A percentile compares a stretch with the other conserved stretches of the same genome.
These are phyloP conservation scores for Suillus discolor DNA, from an alignment of 768 basidiomycete genomes.

Conservation along the genomic window DNA sequence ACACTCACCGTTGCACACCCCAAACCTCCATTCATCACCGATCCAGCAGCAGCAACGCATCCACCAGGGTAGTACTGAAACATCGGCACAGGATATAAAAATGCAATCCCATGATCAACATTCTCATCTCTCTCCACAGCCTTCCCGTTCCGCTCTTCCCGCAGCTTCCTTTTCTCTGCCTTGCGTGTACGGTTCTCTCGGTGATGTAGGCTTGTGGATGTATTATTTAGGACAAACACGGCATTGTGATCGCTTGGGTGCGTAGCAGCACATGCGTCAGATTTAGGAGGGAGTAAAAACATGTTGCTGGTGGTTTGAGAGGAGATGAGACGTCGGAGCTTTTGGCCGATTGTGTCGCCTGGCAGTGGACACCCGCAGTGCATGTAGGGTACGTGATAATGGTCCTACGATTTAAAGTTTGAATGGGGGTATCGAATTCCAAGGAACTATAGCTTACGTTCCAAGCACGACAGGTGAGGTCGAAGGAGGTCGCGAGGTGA, in stretches of 20 bases:
- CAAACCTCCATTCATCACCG: conserved; percentile 5
- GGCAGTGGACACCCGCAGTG: conserved; percentile 61
- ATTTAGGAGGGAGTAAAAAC: conserved; percentile 35
- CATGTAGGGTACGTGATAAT: conserved; percentile 55
- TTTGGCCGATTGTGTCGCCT: conserved; percentile 47
- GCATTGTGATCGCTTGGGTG: conserved; percentile 59
- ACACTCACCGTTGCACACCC: conserved; percentile 11
- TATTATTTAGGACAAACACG: conserved; percentile 37
- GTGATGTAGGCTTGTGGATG: conserved; percentile 20
- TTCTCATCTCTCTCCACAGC: conserved; percentile 8
- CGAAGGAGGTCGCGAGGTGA: conserved; percentile 47
- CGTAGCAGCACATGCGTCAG: conserved; percentile 41
- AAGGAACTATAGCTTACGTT: conserved; percentile 29
- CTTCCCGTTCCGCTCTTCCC: conserved; percentile 28
- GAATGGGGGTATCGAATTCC: neutral
- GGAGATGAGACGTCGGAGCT: conserved; percentile 34
- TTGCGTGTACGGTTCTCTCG: conserved; percentile 27
- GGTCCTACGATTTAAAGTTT: conserved; percentile 29
- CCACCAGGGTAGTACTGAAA: conserved; percentile 28
- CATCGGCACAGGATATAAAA: conserved; percentile 43
- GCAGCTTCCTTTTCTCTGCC: conserved; percentile 26
- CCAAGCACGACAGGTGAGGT: conserved; percentile 54
- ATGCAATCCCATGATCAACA: conserved; percentile 33
- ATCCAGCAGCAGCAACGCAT: conserved; percentile 14
- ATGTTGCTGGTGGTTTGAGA: conserved; percentile 8